A percentile compares a stretch with the other conserved stretches of the same genome.
These are phyloP conservation scores for Vicia sativa DNA, from an alignment of 306 rosid genomes.

Conservation along the genomic window DNA sequence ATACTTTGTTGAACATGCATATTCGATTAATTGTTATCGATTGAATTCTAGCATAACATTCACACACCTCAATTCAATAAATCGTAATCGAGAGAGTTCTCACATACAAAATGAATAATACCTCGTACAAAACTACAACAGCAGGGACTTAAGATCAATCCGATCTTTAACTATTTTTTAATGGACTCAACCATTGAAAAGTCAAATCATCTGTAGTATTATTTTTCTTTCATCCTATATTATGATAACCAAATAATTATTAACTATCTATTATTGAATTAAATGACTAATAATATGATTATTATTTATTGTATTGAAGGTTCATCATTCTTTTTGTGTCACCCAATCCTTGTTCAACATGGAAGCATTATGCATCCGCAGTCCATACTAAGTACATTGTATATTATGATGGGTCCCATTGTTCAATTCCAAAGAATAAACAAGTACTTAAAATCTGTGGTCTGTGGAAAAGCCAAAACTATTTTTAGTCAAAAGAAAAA, in stretches of 20 bases:
- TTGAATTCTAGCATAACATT: too few relatives aligned
- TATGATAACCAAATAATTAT: too few relatives aligned
- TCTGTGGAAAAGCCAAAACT: background rate
- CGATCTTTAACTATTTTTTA: too few relatives aligned
- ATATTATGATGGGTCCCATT: background rate
- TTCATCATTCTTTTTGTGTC: background rate
- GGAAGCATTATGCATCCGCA: background rate
- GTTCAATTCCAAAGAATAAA: background rate
- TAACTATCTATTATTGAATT: too few relatives aligned
- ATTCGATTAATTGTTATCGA: too few relatives aligned
- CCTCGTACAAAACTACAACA: too few relatives aligned
- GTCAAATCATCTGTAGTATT: background rate
- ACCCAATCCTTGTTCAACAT: background rate
- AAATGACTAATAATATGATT: too few relatives aligned
- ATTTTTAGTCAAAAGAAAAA: background rate
- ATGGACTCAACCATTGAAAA: background rate
- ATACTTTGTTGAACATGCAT: too few relatives aligned
- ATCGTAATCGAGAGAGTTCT: too few relatives aligned
- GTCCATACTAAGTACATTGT: background rate
- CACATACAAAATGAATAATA: too few relatives aligned
- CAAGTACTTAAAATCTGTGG: background rate
- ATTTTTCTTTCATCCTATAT: background rate
- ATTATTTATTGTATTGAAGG: background rate
- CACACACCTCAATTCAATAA: too few relatives aligned
- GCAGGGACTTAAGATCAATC: too few relatives aligned